Percentiles rank a stretch among this genome's conserved stretches.
Evolutionary conservation across 2,329 filamentous ascomycete genomes (phyloP).

Genomic region (Cladosporium sp.): DNA sequence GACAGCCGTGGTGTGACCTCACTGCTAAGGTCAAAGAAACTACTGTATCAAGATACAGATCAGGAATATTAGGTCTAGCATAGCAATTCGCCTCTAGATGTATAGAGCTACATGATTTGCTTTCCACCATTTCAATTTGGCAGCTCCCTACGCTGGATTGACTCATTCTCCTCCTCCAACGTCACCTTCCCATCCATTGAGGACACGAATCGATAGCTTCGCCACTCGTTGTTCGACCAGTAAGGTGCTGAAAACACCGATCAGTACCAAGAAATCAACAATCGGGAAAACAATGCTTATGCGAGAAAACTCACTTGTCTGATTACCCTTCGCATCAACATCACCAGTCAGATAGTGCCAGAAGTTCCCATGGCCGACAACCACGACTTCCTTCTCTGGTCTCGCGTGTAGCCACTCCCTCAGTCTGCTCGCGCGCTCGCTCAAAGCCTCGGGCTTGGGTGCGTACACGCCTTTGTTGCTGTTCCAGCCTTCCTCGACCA

Average conservation of each 20-base stretch:
- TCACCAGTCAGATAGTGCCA: slow-evolving; percentile 20
- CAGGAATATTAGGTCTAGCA: too few relatives aligned
- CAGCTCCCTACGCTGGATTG: background rate
- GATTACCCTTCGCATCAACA: slow-evolving; percentile 15
- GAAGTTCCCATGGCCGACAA: slow-evolving; percentile 21
- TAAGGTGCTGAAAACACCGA: background rate
- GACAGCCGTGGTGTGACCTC: too few relatives aligned
- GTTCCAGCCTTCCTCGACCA: slow-evolving; percentile 16
- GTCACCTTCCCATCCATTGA: slow-evolving; percentile 11
- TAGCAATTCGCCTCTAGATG: too few relatives aligned
- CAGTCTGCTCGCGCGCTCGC: slow-evolving; percentile 15
- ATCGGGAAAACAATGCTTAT: too few relatives aligned
- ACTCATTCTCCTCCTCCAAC: slow-evolving; percentile 16
- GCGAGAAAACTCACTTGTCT: background rate
- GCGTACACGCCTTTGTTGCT: slow-evolving; percentile 16
- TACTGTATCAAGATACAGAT: too few relatives aligned
- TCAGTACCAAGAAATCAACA: background rate
- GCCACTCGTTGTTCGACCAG: slow-evolving; percentile 21
- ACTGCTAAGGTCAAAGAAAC: too few relatives aligned
- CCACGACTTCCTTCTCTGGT: slow-evolving; percentile 19
- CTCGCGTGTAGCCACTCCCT: slow-evolving; percentile 13
- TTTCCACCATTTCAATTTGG: background rate
- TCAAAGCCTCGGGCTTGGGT: background rate
- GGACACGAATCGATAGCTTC: slow-evolving; percentile 17
- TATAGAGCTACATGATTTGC: too few relatives aligned